Base-by-base conservation (phyloP, 805 yeast species). In the Kuraishia piskuri region DNA sequence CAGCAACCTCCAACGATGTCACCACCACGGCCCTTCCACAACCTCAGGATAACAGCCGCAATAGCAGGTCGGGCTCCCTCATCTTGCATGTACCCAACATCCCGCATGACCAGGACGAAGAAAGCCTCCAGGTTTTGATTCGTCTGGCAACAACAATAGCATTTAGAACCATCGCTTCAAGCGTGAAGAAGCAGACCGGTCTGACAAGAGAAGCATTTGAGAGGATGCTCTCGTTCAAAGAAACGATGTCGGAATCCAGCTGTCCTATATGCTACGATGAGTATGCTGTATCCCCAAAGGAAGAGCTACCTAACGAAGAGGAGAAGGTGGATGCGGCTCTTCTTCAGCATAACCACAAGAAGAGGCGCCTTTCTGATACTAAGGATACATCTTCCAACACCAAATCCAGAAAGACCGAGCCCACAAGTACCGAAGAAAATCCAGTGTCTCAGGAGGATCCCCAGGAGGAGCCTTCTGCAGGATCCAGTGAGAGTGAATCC, bases 131-230 rank as follows among this genome's bases (percentile, higher is more conserved):
- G 60, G 81, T 79, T 37, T 73, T 86, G 53, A 78, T 86, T 12
- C 72, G 84, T 24, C 67, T 86, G 54, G 90, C 90, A 1, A 84
- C 91, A 0, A 81, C 82, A 23, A 75, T 86, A 66, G 90, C 90
- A 1, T 74, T 84, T 63, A 70, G 84, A 45, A 81, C 88, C 17
- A 78, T 85, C 40, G 73, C 80, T 3, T 75, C 78, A 21, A 73
- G 77, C 45, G 68, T 77, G 26, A 72, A 75, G 54, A 74, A 72
- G 53, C 71, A 75, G 20, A 71, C 75, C 40, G 88, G 89, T 9
- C 72, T 84, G 3, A 69, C 84, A 0, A 65, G 72, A 22, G 78
- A 77, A 23, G 71, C 70, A 31, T 84, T 86, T 66, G 77, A 77
- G 31, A 68, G 72, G 5, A 73, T 84, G 53, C 78, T 80, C 5